These are phyloP conservation scores for Cyclocybe cylindracea DNA, from an alignment of 768 basidiomycete species.

Conservation along the genomic window DNA sequence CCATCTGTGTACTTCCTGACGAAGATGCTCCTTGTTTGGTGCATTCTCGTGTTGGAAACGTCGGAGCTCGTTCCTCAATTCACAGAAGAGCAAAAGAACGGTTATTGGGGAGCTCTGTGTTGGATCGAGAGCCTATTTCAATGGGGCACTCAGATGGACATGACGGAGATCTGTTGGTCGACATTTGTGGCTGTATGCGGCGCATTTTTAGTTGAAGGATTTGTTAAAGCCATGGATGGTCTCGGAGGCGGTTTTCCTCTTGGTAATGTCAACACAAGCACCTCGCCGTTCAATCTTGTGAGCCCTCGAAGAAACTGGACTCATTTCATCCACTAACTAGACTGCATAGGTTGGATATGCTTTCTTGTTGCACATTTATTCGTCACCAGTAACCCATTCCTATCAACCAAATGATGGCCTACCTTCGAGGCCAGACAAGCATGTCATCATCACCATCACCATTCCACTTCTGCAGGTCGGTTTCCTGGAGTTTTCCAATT, in stretches of 20 bases:
- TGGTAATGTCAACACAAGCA: slow-evolving; percentile 40
- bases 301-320: slow-evolving; percentile 22
- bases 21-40: slow-evolving; percentile 60
- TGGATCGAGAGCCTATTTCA: slow-evolving; percentile 35
- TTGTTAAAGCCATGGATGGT: slow-evolving; percentile 71
- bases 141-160: slow-evolving; percentile 53
- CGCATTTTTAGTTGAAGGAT: slow-evolving; percentile 63
- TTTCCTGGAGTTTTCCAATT: not conserved
- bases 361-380: slow-evolving; percentile 74
- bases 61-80: slow-evolving; percentile 29
- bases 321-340: slow-evolving; percentile 5
- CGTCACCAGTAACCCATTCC: slow-evolving; percentile 61
- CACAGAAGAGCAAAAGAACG: slow-evolving; percentile 16
- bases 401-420: slow-evolving; percentile 37
- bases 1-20: slow-evolving; percentile 65
- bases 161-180: slow-evolving; percentile 69
- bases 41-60: slow-evolving; percentile 58
- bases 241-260: slow-evolving; percentile 41
- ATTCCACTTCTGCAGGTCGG: slow-evolving; percentile 73
- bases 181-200: slow-evolving; percentile 71
- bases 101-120: slow-evolving; percentile 9
- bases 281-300: slow-evolving; percentile 74
- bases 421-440: slow-evolving; percentile 69
- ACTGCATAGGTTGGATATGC: slow-evolving; percentile 67
- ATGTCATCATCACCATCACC: slow-evolving; percentile 70